These are phyloP conservation scores for Tulasnella sp. DNA, from an alignment of 768 basidiomycete genomes.

Conservation along the genomic window DNA sequence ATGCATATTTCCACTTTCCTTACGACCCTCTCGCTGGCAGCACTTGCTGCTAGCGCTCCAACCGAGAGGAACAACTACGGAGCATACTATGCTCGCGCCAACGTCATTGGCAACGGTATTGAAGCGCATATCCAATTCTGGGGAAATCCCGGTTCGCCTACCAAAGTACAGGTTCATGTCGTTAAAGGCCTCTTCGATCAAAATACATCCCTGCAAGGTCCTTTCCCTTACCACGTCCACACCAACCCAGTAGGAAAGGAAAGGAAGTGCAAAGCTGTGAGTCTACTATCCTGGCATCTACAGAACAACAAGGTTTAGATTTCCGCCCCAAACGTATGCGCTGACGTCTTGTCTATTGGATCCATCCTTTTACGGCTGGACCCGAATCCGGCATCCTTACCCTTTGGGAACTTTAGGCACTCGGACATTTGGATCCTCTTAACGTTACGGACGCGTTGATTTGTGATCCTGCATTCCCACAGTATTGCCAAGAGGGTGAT, in stretches of 20 bases:
- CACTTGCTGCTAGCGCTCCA: too few relatives aligned
- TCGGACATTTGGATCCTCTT: slow-evolving; percentile 24
- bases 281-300: neutral
- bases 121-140: too few relatives aligned
- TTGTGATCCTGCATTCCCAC: slow-evolving; percentile 19
- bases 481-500: slow-evolving; percentile 28
- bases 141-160: too few relatives aligned
- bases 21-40: too few relatives aligned
- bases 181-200: slow-evolving; percentile 4
- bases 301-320: neutral
- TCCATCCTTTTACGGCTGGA: neutral
- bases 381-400: neutral
- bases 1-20: too few relatives aligned
- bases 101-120: too few relatives aligned
- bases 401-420: neutral
- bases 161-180: neutral
- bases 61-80: too few relatives aligned
- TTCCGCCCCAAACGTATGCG: neutral
- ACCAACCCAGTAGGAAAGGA: slow-evolving; percentile 17
- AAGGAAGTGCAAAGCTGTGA: slow-evolving; percentile 5
- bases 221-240: slow-evolving; percentile 23
- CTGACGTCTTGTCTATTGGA: neutral
- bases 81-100: too few relatives aligned
- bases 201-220: neutral
- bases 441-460: neutral